A percentile compares a stretch with the other conserved stretches of the same genome.
phyloP scores from a whole-genome alignment of 2,329 filamentous ascomycete species.

The Metarhizium robertsii region DNA sequence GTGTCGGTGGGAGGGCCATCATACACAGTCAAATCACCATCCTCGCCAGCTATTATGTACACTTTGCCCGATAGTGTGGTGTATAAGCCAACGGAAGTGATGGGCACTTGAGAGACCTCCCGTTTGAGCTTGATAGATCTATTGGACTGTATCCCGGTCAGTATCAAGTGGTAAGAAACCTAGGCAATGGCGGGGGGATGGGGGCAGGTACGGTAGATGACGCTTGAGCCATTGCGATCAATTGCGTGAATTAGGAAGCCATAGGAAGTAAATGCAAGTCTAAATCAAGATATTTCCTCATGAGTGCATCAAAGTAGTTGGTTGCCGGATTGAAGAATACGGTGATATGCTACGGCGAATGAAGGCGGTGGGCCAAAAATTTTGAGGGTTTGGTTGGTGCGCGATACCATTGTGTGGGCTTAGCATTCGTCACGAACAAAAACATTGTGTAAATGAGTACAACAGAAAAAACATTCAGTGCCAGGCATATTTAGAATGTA shows the following conservation, averaged over 20 bases:
- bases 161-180: not conserved
- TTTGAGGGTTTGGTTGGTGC: not conserved
- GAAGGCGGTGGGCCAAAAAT: not conserved
- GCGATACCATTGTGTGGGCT: not conserved
- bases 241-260: not conserved
- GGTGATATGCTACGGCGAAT: not conserved
- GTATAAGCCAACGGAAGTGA: conserved; percentile 51
- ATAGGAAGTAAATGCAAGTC: not conserved
- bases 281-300: not conserved
- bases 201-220: not conserved
- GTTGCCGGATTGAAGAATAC: not conserved
- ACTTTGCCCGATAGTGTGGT: conserved; percentile 17
- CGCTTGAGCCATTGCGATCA: not conserved
- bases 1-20: conserved; percentile 23
- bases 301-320: not conserved
- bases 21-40: conserved; percentile 48
- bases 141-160: not conserved
- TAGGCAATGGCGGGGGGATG: not conserved
- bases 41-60: conserved; percentile 50
- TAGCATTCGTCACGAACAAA: not conserved
- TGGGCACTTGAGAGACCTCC: conserved; percentile 39
- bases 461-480: too few species aligned
- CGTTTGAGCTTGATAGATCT: conserved; percentile 14
- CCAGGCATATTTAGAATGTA: too few species aligned
- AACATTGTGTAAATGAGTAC: too few species aligned